A percentile compares a stretch with the other conserved stretches of the same genome.
phyloP scores from a whole-genome alignment of 805 yeast genomes.

The Lachancea thermotolerans region DNA sequence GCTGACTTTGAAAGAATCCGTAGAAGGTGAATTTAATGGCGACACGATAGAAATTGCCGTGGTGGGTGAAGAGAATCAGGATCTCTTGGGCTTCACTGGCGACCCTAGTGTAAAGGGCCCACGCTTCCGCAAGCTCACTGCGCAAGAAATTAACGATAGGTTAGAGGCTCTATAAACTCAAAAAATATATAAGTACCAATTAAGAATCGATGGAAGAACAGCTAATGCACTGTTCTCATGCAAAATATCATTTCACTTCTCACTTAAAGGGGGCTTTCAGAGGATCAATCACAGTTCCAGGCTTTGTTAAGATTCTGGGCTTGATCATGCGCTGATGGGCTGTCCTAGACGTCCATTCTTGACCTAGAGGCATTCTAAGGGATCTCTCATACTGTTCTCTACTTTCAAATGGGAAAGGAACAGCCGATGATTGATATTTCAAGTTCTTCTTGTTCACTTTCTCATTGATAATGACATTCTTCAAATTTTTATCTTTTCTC shows the following conservation, averaged over 20 bases:
- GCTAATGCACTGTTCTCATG: neutral
- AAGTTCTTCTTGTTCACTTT: slow-evolving; percentile 73
- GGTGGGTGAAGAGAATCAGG: slow-evolving; percentile 76
- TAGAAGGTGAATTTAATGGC: slow-evolving; percentile 97
- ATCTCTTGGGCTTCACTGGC: slow-evolving; percentile 79
- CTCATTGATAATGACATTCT: slow-evolving; percentile 86
- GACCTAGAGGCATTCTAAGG: slow-evolving; percentile 92
- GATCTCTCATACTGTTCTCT: slow-evolving; percentile 93
- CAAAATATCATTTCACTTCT: neutral
- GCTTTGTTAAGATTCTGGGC: slow-evolving; percentile 81
- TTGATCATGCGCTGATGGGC: slow-evolving; percentile 83
- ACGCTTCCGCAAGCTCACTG: slow-evolving; percentile 71
- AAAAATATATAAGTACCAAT: neutral
- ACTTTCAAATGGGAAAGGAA: slow-evolving; percentile 91
- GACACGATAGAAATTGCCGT: slow-evolving; percentile 90
- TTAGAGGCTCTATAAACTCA: slow-evolving; percentile 70
- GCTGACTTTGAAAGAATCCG: slow-evolving; percentile 88
- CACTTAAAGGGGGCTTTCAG: slow-evolving; percentile 75
- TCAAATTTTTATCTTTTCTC: slow-evolving; percentile 69
- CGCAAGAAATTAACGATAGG: slow-evolving; percentile 94
- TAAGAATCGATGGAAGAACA: neutral
- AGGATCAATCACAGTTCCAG: slow-evolving; percentile 88
- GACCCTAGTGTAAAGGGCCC: slow-evolving; percentile 77
- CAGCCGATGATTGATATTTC: slow-evolving; percentile 82
- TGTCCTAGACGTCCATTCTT: slow-evolving; percentile 88